Evolutionary conservation across 805 yeast species (phyloP), one percentile per base, ranked within the genome.

Genomic region (Candida maltosa): DNA sequence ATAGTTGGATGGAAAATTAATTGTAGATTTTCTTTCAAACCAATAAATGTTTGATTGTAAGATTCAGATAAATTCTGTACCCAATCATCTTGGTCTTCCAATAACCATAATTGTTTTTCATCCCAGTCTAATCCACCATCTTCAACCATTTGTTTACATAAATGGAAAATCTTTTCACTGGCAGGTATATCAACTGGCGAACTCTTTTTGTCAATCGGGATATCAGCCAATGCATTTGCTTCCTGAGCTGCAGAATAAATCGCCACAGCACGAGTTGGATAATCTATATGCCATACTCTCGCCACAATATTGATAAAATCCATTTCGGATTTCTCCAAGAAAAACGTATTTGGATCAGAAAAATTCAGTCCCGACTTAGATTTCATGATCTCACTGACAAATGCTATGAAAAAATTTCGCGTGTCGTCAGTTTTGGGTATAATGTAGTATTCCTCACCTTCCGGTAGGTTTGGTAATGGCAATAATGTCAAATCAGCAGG

Each of bases 261-360:
- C 6, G 75, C 45, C 0, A 73, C 64, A 0, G 78, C 73, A 32
- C 73, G 58, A 0, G 85, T 64, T 0, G 77, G 60, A 5, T 52
- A 54, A 39, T 70, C 72, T 4, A 82, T 53, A 38, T 83, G 60
- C 93, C 93, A 84, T 10, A 74, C 62, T 26, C 61, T 65, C 5
- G 76, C 60, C 35, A 76, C 73, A 11, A 65, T 52, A 1, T 50
- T 54, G 3, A 82, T 46, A 9, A 82, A 52, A 29, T 62, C 65
- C 6, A 57, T 51, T 0, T 75, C 61, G 12, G 65, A 52, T 40
- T 73, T 74, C 1, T 78, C 46, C 5, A 65, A 39, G 16, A 59
- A 40, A 9, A 57, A 52, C 9, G 42, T 44, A 7, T 48, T 57
- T 1, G 49, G 31, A 12, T 36, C 40, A 15, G 34, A 16, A 16